These are phyloP conservation scores for Fimicolochytrium jonesii DNA, from an alignment of 192 early-diverging fungal genomes.

Conservation along the genomic window DNA sequence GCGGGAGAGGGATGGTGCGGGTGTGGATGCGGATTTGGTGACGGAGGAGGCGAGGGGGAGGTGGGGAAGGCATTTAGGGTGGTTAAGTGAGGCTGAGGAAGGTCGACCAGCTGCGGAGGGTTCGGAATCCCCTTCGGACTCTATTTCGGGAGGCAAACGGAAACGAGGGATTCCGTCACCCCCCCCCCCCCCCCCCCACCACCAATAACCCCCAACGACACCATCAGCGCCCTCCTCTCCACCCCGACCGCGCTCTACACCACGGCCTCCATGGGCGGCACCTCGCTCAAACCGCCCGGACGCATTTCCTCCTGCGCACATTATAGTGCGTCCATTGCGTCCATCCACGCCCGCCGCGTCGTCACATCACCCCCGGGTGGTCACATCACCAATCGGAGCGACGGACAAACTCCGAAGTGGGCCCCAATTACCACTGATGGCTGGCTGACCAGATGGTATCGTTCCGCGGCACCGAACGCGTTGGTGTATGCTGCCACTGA, in stretches of 20 bases:
- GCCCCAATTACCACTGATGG: no score
- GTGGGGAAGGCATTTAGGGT: slow-evolving; percentile 4
- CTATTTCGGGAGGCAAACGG: neutral
- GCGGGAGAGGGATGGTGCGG: neutral
- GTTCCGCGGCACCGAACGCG: no score
- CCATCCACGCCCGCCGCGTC: no score
- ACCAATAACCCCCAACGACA: slow-evolving; percentile 47
- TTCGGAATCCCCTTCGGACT: no score
- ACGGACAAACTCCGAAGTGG: no score
- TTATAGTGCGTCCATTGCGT: slow-evolving; percentile 74
- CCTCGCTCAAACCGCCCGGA: slow-evolving; percentile 77
- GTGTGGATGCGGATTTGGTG: neutral
- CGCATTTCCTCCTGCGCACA: slow-evolving; percentile 84
- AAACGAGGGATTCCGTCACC: neutral
- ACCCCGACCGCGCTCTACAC: slow-evolving; percentile 55
- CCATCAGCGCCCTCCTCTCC: slow-evolving; percentile 82
- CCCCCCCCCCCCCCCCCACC: no score
- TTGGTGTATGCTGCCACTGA: no score
- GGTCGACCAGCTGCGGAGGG: neutral
- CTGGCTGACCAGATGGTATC: no score
- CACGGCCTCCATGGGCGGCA: slow-evolving; percentile 83
- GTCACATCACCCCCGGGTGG: no score
- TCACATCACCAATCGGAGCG: no score
- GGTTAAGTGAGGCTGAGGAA: slow-evolving; percentile 3
- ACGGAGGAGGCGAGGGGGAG: neutral